These are phyloP conservation scores for Triticum dicoccoides DNA, from an alignment of 176 grass and related monocot species.

Conservation along the genomic window DNA sequence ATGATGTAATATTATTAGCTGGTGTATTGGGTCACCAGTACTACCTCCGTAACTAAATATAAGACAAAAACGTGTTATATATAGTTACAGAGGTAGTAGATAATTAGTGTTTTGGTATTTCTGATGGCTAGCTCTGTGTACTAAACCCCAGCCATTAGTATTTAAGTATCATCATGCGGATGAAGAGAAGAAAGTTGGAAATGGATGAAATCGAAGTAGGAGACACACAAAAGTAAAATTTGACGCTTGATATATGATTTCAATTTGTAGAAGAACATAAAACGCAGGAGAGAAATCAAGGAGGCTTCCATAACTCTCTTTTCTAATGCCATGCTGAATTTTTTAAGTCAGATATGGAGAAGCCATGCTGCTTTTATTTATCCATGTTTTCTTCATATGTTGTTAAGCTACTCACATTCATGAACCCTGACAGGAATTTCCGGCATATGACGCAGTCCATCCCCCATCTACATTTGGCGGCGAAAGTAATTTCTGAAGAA, in stretches of 20 bases:
- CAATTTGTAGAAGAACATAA: background rate
- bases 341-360: background rate
- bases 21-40: background rate
- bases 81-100: background rate
- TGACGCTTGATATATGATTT: background rate
- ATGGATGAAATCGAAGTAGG: background rate
- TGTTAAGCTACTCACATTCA: background rate
- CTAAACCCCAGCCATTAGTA: background rate
- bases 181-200: background rate
- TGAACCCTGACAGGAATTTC: constrained; percentile 38
- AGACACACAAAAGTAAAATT: background rate
- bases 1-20: constrained; percentile 10
- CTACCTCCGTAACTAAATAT: no score
- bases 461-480: constrained; percentile 34
- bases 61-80: no score
- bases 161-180: background rate
- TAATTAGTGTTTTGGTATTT: constrained; percentile 3
- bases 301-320: background rate
- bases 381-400: background rate
- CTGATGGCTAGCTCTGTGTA: background rate
- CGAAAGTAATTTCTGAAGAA: constrained; percentile 49
- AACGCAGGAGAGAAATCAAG: background rate
- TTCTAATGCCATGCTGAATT: background rate
- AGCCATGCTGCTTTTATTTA: constrained; percentile 17
- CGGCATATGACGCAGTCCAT: constrained; percentile 31